These are phyloP conservation scores for Penicillium sp. DNA, from an alignment of 2,329 filamentous ascomycete species.

Conservation along the genomic window DNA sequence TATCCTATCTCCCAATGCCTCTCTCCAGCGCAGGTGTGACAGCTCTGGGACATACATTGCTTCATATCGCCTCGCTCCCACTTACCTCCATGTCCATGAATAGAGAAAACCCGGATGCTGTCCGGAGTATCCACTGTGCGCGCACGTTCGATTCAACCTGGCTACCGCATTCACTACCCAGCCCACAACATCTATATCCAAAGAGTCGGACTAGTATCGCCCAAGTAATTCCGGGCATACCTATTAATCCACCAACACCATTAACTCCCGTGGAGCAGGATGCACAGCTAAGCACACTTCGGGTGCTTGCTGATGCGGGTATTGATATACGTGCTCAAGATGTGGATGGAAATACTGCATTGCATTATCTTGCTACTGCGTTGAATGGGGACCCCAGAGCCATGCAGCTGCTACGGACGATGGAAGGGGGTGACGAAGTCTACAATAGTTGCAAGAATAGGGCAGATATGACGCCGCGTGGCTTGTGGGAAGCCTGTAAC, in stretches of 20 bases:
- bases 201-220: no score
- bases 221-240: neutral
- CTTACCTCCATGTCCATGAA: neutral
- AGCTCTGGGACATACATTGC: neutral
- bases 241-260: neutral
- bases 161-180: neutral
- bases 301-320: neutral
- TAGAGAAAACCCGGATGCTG: neutral
- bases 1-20: neutral
- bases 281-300: neutral
- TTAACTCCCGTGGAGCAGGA: neutral
- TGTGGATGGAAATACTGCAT: slow-evolving; percentile 15
- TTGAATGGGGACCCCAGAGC: slow-evolving; percentile 5
- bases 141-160: neutral
- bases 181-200: neutral
- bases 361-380: slow-evolving; percentile 15
- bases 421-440: neutral
- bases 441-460: neutral
- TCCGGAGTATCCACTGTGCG: neutral
- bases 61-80: neutral
- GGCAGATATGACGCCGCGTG: neutral
- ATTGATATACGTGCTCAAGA: slow-evolving; percentile 12
- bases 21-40: neutral
- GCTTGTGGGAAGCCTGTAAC: neutral
- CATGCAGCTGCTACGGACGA: neutral